Evolutionary conservation across 441 rosid species (phyloP).

Genomic region (Jatropha multifida): DNA sequence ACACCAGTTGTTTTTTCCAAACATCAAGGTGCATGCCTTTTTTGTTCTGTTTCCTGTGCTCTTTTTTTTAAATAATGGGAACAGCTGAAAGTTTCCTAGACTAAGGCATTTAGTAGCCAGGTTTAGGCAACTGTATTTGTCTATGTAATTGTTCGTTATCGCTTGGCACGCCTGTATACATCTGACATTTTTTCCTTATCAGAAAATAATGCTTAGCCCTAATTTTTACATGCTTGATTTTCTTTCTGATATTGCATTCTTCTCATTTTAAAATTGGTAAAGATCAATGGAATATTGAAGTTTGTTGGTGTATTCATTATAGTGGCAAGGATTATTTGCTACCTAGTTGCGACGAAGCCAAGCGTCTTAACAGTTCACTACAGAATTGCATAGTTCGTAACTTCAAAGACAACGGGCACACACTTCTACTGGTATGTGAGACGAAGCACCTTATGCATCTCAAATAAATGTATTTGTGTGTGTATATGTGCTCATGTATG

Average conservation of each 20-base stretch:
- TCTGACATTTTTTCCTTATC: background rate
- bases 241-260: background rate
- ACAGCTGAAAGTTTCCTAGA: too few relatives aligned
- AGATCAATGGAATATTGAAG: constrained; percentile 10
- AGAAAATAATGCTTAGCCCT: background rate
- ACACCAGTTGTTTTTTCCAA: too few relatives aligned
- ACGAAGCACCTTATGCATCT: background rate
- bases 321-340: constrained; percentile 85
- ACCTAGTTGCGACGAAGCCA: constrained; percentile 79
- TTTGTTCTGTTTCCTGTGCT: too few relatives aligned
- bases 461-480: background rate
- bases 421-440: constrained; percentile 65
- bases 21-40: too few relatives aligned
- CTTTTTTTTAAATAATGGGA: too few relatives aligned
- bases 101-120: too few relatives aligned
- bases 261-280: background rate
- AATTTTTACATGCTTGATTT: constrained; percentile 6
- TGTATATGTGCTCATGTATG: too few relatives aligned
- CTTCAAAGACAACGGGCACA: constrained; percentile 83
- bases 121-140: too few relatives aligned
- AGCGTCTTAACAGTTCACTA: constrained; percentile 50
- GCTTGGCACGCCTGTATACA: too few relatives aligned
- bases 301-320: constrained; percentile 23
- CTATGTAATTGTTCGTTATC: too few relatives aligned
- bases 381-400: constrained; percentile 63